Conservation (phyloP, 2,329 filamentous ascomycete species). For the Onygenales sp. region DNA sequence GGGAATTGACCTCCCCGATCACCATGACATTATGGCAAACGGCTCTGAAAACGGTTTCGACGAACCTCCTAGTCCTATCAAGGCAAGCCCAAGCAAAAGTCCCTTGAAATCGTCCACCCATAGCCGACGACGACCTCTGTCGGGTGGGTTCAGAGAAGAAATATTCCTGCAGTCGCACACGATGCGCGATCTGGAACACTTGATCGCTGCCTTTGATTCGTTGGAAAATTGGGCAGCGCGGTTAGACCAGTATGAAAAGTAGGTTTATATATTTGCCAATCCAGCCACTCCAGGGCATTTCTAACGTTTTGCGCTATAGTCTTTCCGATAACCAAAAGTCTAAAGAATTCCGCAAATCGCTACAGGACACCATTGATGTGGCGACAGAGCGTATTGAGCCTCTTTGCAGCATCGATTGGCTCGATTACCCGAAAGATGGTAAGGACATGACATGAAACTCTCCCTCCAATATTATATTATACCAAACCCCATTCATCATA, state of each 20-base stretch:
- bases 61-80: slow-evolving; percentile 24
- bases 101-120: slow-evolving; percentile 15
- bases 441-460: slow-evolving; percentile 18
- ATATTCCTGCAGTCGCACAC: slow-evolving; percentile 44
- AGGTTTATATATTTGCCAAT: slow-evolving; percentile 13
- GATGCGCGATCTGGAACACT: slow-evolving; percentile 59
- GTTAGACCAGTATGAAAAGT: slow-evolving; percentile 38
- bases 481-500: background rate
- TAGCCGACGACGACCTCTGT: slow-evolving; percentile 19
- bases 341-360: slow-evolving; percentile 44
- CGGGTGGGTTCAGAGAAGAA: slow-evolving; percentile 15
- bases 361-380: slow-evolving; percentile 46
- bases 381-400: slow-evolving; percentile 50
- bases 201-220: slow-evolving; percentile 56
- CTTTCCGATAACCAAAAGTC: slow-evolving; percentile 20
- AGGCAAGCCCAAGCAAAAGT: slow-evolving; percentile 17
- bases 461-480: background rate
- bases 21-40: slow-evolving; percentile 11
- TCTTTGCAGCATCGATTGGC: slow-evolving; percentile 54
- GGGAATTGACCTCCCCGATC: slow-evolving; percentile 24
- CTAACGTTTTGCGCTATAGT: slow-evolving; percentile 5
- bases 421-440: slow-evolving; percentile 49
- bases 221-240: slow-evolving; percentile 57
- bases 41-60: slow-evolving; percentile 15
- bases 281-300: background rate